phyloP scores from a whole-genome alignment of 2,329 filamentous ascomycete genomes.

The Acarospora socialis region DNA sequence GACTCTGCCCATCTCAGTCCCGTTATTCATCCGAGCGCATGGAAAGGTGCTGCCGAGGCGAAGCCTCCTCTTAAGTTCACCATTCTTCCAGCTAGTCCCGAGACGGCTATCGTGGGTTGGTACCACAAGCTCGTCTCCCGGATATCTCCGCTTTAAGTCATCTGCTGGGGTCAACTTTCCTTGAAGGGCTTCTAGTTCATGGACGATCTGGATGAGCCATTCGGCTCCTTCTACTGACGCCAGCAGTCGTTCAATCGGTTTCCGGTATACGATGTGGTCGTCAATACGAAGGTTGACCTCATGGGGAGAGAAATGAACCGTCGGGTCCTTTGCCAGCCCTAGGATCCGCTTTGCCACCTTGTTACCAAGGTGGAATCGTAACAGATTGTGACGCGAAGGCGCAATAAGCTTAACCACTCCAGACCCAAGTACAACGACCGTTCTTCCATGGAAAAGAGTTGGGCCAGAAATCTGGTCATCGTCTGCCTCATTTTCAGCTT shows the following conservation, averaged over 20 bases:
- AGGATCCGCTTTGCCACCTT: constrained; percentile 2
- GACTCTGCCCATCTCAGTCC: no score
- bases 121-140: constrained; percentile 1
- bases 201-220: constrained; percentile 1
- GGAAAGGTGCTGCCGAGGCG: no score
- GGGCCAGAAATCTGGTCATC: constrained; percentile 1
- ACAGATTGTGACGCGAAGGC: background rate
- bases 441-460: constrained; percentile 1
- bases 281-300: constrained; percentile 3
- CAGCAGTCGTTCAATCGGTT: constrained; percentile 5
- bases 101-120: background rate
- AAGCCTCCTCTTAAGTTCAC: constrained; percentile 4
- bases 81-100: constrained; percentile 3
- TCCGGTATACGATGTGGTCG: constrained; percentile 1
- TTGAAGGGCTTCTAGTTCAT: constrained; percentile 4
- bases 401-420: constrained; percentile 1
- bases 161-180: background rate
- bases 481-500: constrained; percentile 2
- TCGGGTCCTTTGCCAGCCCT: background rate
- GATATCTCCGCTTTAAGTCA: background rate
- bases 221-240: constrained; percentile 2
- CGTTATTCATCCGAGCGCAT: no score
- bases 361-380: constrained; percentile 3
- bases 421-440: constrained; percentile 1
- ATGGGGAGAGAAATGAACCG: constrained; percentile 1